Evolutionary conservation across 2,329 filamentous ascomycete genomes (phyloP).

Genomic region (Lasiodiplodia gonubiensis): DNA sequence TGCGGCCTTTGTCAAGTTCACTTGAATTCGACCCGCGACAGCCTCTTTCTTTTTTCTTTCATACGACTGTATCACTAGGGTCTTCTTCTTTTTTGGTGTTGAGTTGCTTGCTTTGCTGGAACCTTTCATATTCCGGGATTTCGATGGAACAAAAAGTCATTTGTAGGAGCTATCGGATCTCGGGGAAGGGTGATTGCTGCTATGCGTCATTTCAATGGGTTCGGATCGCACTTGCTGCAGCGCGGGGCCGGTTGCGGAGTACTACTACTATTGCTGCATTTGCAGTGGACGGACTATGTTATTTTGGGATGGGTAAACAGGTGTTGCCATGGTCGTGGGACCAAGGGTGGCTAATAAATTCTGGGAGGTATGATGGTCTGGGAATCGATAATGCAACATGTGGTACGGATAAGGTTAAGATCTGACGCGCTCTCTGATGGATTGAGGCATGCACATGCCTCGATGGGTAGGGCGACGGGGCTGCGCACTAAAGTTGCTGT

Average conservation of each 20-base stretch:
- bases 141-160: not conserved
- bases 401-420: not conserved
- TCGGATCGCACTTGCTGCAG: slow-evolving; percentile 2
- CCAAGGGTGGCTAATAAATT: not conserved
- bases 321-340: slow-evolving; percentile 3
- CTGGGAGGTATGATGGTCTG: not conserved
- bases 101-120: slow-evolving; percentile 1
- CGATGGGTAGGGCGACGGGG: not conserved
- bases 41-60: not conserved
- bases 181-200: not conserved
- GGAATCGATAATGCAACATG: slow-evolving; percentile 9
- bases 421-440: not conserved
- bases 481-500: not conserved
- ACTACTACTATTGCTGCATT: slow-evolving; percentile 16
- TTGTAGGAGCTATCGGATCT: not conserved
- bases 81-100: not conserved
- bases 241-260: slow-evolving; percentile 6
- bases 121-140: not conserved
- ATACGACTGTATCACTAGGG: slow-evolving; percentile 7
- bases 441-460: not conserved
- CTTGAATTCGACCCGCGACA: not conserved
- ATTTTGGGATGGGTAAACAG: not conserved
- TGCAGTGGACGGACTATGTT: not conserved
- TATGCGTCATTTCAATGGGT: slow-evolving; percentile 1
- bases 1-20: slow-evolving; percentile 48